phyloP scores from a whole-genome alignment of 2,329 filamentous ascomycete genomes.

The Neopestalotiopsis sp. region DNA sequence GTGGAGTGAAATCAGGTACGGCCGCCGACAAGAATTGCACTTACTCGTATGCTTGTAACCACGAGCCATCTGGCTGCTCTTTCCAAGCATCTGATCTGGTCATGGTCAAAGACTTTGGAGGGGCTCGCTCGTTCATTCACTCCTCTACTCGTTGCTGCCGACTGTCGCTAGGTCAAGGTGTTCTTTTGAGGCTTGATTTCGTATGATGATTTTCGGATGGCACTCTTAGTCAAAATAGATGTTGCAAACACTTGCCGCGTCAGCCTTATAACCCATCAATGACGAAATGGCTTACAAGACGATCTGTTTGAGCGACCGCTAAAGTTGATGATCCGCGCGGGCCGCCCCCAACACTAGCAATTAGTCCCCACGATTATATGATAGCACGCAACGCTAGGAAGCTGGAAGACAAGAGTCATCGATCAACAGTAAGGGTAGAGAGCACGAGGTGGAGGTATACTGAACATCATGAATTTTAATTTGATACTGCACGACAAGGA shows the following conservation, averaged over 20 bases:
- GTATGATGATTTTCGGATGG: neutral
- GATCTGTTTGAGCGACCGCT: neutral
- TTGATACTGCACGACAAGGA: too few relatives aligned
- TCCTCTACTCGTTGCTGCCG: neutral
- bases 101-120: neutral
- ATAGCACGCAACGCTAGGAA: neutral
- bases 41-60: conserved; percentile 1
- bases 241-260: neutral
- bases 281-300: neutral
- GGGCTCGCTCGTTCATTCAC: neutral
- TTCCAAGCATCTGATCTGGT: neutral
- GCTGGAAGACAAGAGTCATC: too few relatives aligned
- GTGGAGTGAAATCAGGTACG: neutral
- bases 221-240: neutral
- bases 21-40: neutral
- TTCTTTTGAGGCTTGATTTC: neutral
- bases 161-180: neutral
- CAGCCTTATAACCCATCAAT: neutral
- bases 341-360: neutral
- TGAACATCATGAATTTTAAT: too few relatives aligned
- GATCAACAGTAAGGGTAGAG: too few relatives aligned
- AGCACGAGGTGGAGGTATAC: too few relatives aligned
- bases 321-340: neutral
- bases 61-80: neutral
- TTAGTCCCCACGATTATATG: neutral